Evolutionary conservation across 805 yeast genomes (phyloP), one percentile per base, ranked within the genome.

Genomic region (Wickerhamia fluorescens): DNA sequence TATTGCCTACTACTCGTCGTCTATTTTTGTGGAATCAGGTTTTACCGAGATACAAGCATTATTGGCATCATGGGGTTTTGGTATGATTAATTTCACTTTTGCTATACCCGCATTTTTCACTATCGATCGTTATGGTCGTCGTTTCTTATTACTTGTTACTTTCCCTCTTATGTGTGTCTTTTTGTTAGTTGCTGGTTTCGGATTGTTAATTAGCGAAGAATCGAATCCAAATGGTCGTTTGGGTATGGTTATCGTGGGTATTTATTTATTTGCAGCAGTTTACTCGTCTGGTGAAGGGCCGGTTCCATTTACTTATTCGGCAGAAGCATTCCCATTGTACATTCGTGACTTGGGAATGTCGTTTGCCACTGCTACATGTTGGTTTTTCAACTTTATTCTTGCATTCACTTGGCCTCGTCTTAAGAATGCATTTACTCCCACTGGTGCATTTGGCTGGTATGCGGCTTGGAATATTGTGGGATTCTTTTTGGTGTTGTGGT

Each of bases 201-300:
- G 86, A 1, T 82, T 83, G 61, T 78, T 78, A 70, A 78, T 82
- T 35, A 67, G 71, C 18, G 57, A 56, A 16, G 66, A 64, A 1
- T 40, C 51, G 6, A 40, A 54, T 19, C 43, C 49, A 9, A 53
- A 70, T 6, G 78, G 77, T 4, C 68, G 83, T 44, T 55, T 79
- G 35, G 95, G 77, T 3, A 67, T 79, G 30, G 75, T 83, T 32
- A 64, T 80, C 5, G 59, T 75, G 36, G 94, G 92, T 41, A 77
- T 85, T 34, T 85, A 85, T 50, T 48, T 85, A 17, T 84, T 71
- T 54, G 63, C 85, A 0, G 68, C 74, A 24, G 78, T 80, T 32
- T 85, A 85, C 56, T 81, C 94, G 1, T 74, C 83, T 3, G 89
- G 94, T 31, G 85, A 81, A 52, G 95, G 95, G 24, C 94, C 92